Evolutionary conservation across 2,329 filamentous ascomycete species (phyloP).

Genomic region (Fusarium drepaniforme): DNA sequence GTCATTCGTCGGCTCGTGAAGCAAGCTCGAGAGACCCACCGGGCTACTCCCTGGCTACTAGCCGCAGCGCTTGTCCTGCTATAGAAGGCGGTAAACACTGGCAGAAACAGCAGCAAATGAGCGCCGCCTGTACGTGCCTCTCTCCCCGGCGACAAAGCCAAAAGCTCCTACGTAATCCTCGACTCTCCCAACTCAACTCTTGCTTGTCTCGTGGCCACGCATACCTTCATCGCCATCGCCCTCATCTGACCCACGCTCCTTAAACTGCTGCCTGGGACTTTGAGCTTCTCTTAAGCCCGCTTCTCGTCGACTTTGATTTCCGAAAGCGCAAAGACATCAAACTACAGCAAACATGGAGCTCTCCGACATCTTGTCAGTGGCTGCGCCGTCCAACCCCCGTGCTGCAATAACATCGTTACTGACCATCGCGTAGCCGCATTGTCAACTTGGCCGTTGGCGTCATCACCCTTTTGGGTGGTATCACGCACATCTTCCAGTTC

Average conservation of each 20-base stretch:
- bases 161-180: conserved; percentile 32
- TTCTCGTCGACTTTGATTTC: conserved; percentile 22
- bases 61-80: background rate
- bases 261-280: conserved; percentile 42
- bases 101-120: background rate
- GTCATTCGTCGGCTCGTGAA: conserved; percentile 25
- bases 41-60: conserved; percentile 5
- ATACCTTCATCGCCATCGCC: conserved; percentile 31
- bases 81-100: background rate
- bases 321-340: conserved; percentile 12
- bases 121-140: background rate
- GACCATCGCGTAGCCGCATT: conserved; percentile 77
- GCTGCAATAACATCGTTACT: conserved; percentile 45
- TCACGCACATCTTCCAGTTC: conserved; percentile 76
- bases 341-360: conserved; percentile 77
- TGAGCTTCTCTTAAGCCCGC: conserved; percentile 18
- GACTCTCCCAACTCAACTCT: conserved; percentile 40
- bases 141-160: background rate
- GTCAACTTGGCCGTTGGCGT: conserved; percentile 91
- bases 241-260: conserved; percentile 31
- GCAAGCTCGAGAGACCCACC: conserved; percentile 9
- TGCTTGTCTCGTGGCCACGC: conserved; percentile 35
- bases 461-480: conserved; percentile 88
- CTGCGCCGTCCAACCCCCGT: conserved; percentile 2
- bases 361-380: conserved; percentile 87